phyloP scores from a whole-genome alignment of 2,329 filamentous ascomycete genomes.

The Penicillium occitanis region DNA sequence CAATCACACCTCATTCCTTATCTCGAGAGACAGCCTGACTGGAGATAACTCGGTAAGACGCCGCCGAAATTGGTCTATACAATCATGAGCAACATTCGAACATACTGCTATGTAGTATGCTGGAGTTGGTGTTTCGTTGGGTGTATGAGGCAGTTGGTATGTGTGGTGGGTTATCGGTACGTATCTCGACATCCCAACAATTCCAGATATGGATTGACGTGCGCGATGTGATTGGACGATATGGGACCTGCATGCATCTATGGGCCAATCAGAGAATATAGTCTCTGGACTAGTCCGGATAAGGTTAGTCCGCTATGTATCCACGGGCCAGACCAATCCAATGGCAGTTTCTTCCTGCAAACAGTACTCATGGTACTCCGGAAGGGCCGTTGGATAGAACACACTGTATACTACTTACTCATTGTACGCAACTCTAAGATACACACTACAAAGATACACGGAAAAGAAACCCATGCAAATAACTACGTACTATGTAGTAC shows the following conservation, averaged over 20 bases:
- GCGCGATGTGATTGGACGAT: neutral
- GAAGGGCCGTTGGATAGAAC: too few species aligned
- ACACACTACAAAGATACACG: neutral
- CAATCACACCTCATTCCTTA: neutral
- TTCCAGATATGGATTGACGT: neutral
- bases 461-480: neutral
- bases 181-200: conserved; percentile 11
- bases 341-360: neutral
- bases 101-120: neutral
- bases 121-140: neutral
- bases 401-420: too few species aligned
- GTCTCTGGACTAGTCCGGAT: neutral
- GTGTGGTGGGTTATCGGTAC: neutral
- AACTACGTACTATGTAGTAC: too few species aligned
- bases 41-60: neutral
- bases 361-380: neutral
- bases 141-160: neutral
- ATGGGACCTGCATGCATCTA: neutral
- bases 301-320: neutral
- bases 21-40: neutral
- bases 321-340: neutral
- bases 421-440: neutral
- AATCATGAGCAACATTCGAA: neutral
- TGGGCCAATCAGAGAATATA: neutral
- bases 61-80: neutral